These are phyloP conservation scores for Vitis cinerea DNA, from an alignment of 164 flowering plant species.

Conservation along the genomic window DNA sequence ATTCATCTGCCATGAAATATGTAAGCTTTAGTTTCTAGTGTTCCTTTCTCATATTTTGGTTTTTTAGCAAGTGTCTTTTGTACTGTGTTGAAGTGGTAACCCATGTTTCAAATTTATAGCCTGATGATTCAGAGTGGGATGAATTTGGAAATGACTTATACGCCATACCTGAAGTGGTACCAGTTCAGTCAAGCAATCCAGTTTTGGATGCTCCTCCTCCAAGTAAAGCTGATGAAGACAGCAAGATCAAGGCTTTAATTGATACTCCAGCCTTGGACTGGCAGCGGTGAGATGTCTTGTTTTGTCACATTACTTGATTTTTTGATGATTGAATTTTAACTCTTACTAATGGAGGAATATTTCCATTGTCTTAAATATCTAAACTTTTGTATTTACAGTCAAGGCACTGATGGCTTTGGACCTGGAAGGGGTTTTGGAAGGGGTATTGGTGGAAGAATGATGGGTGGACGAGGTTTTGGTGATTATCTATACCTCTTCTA, in stretches of 20 bases:
- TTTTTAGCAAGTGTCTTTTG: neutral
- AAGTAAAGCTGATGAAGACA: constrained; percentile 83
- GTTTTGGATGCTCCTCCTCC: constrained; percentile 59
- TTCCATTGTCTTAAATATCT: neutral
- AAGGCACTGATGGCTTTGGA: constrained; percentile 65
- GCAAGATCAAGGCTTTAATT: constrained; percentile 84
- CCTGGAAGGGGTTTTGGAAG: constrained; percentile 88
- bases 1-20: constrained; percentile 47
- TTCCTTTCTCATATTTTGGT: neutral
- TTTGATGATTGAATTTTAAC: neutral
- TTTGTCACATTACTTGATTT: neutral
- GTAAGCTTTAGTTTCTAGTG: constrained; percentile 39
- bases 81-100: neutral
- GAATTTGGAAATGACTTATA: constrained; percentile 93
- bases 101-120: constrained; percentile 34
- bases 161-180: constrained; percentile 69
- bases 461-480: constrained; percentile 89
- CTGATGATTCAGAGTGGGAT: constrained; percentile 87
- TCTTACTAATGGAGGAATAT: no score
- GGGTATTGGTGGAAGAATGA: constrained; percentile 74
- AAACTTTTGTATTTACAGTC: constrained; percentile 38
- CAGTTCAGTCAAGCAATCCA: constrained; percentile 44
- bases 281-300: constrained; percentile 62
- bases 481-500: constrained; percentile 13
- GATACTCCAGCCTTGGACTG: constrained; percentile 86